Evolutionary conservation across 1,284 basidiomycete genomes (phyloP).

Genomic region (Mycena sp.): DNA sequence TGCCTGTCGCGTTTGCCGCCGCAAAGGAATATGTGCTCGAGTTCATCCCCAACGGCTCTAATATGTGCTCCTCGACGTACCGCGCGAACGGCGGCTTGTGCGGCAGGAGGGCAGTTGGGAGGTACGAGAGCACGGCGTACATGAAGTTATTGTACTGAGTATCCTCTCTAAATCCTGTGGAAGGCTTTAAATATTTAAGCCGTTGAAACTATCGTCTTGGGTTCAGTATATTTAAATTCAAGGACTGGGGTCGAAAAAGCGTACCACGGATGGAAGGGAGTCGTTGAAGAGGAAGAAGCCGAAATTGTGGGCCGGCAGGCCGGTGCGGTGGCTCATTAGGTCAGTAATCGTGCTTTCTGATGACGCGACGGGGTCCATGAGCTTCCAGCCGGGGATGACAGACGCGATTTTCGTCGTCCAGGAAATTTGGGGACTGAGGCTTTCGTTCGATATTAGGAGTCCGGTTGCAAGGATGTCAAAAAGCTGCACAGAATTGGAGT

Average conservation of each 20-base stretch:
- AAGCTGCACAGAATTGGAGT: background rate
- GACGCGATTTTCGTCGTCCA: conserved; percentile 32
- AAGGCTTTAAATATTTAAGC: background rate
- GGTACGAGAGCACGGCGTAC: conserved; percentile 29
- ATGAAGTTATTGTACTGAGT: conserved; percentile 34
- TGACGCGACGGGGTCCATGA: conserved; percentile 29
- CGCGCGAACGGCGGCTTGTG: conserved; percentile 21
- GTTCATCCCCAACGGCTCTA: conserved; percentile 30
- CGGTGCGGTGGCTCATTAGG: conserved; percentile 34
- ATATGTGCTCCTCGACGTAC: conserved; percentile 33
- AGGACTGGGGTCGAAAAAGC: no score
- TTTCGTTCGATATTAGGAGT: conserved; percentile 32
- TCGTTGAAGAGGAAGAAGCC: background rate
- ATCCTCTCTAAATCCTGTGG: background rate
- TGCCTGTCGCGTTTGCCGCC: conserved; percentile 21
- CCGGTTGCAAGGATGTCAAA: conserved; percentile 25
- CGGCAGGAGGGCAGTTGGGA: conserved; percentile 27
- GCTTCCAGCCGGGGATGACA: conserved; percentile 32
- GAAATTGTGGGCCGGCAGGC: conserved; percentile 32
- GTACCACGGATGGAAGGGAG: background rate
- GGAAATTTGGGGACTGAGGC: conserved; percentile 26
- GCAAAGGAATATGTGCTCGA: conserved; percentile 29
- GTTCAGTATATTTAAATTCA: no score
- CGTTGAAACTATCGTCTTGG: background rate
- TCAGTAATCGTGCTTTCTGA: conserved; percentile 31